Base-by-base conservation (phyloP, 805 yeast species). In the Dipodascus geniculatus region DNA sequence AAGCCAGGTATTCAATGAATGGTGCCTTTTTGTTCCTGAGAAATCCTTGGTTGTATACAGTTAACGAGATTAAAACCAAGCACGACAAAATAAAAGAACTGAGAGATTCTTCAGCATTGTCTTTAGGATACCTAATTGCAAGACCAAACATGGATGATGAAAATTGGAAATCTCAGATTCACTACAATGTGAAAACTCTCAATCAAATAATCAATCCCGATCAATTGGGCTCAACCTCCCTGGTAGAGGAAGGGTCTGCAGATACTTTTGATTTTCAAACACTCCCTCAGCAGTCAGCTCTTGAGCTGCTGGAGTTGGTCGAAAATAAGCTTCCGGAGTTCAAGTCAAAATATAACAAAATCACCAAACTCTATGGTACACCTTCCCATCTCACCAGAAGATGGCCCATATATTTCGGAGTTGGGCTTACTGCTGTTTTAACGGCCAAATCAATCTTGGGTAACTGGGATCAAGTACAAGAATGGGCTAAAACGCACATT, bases 321-420 rank as follows among this genome's bases (percentile, higher is more conserved):
- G 31, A 51, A 19, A 22, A 28, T 2, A 23, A 47, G 4, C 47
- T 61, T n/a, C 66, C 66, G 8, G 20, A 23, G 16, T 59, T 54
- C 19, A 22, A 44, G 3, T 42, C 49, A 2, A 22, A 42, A n/a
- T 60, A 57, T 22, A 23, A 33, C 33, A 23, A 19, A 11, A 44
- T 52, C 16, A 51, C 57, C 17, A 11, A 9, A 2, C 17, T 47
- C 22, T 61, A 63, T 49, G 58, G 61, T 8, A 66, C 65, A 52
- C 87, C 87, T 17, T 61, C 69, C 1, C 59, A 67, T 17, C 22
- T 61, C 24, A 67, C 72, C 1, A 74, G 87, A 53, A 79, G 81
- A 66, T 89, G 96, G 96, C 87, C 90, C 1, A 54, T 77, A 0
- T 56, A 78, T 1, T 55, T 75, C 0, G 19, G 76, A 0, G 55